A percentile compares a stretch with the other conserved stretches of the same genome.
Conservation (phyloP, 768 basidiomycete species). For the Boletales sp. region DNA sequence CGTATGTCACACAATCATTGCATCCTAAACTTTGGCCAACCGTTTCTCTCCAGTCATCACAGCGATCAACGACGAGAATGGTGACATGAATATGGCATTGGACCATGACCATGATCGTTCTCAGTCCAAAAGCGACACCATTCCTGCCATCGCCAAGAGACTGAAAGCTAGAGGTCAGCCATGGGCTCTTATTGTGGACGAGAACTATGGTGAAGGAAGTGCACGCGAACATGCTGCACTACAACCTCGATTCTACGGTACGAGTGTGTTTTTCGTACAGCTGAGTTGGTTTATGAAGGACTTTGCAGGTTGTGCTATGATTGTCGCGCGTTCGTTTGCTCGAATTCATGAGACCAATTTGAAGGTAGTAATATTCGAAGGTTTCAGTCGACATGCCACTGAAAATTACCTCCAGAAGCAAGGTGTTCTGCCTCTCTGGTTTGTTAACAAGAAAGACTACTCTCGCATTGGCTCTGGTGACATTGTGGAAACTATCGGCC, state of each 20-base stretch:
- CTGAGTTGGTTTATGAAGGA: background rate
- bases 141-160: slow-evolving; percentile 86
- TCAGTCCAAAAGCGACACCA: slow-evolving; percentile 63
- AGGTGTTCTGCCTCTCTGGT: slow-evolving; percentile 95
- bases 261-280: slow-evolving; percentile 3
- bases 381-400: background rate
- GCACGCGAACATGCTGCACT: slow-evolving; percentile 97
- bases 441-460: slow-evolving; percentile 84
- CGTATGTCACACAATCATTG: slow-evolving; percentile 44
- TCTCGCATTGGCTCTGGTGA: slow-evolving; percentile 79
- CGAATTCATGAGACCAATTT: slow-evolving; percentile 98
- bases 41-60: slow-evolving; percentile 67
- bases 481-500: slow-evolving; percentile 76
- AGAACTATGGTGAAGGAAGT: slow-evolving; percentile 97
- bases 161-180: slow-evolving; percentile 81
- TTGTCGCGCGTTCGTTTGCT: slow-evolving; percentile 91
- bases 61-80: slow-evolving; percentile 92
- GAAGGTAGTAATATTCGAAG: slow-evolving; percentile 51
- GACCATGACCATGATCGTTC: slow-evolving; percentile 56
- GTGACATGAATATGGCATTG: slow-evolving; percentile 87
- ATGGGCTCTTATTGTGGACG: slow-evolving; percentile 93
- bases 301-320: slow-evolving; percentile 70
- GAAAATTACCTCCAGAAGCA: slow-evolving; percentile 67
- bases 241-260: slow-evolving; percentile 92
- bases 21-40: background rate